Evolutionary conservation across 352 stramenopile genomes (phyloP), one percentile per base, ranked within the genome.

Genomic region (Pythium oligandrum): DNA sequence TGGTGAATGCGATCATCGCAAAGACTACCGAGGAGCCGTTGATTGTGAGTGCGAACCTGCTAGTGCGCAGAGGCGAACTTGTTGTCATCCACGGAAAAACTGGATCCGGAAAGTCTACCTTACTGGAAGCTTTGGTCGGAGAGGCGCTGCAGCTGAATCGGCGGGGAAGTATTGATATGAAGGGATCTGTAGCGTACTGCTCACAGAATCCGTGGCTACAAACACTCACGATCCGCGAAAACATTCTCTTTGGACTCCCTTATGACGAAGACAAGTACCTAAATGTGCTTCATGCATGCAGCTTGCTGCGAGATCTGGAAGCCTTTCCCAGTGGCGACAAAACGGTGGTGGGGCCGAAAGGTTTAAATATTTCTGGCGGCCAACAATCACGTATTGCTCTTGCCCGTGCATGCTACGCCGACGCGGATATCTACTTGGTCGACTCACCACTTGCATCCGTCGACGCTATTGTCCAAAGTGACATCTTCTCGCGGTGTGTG

Each of bases 311-410:
- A 40, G 92, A 98, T 63, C 61, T 98, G 31, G 64, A 63, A 9
- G 53, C 88, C 12, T 63, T 98, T 11, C 75, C 84, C 1, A 63
- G 12, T 38, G 89, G 90, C 10, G 92, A 98, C 67, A 48, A 70
- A 53, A 97, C 88, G 4, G 82, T 97, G 61, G 97, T 98, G 48
- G 93, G 91, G 6, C 90, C 97, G 64, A 94, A 93, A 48, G 94
- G 94, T 2, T 78, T 98, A 7, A 98, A 93, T 49, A 65, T 98
- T 2, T 93, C 65, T 2, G 91, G 93, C 11, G 93, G 93, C 5
- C 91, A 98, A 64, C 95, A 96, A 63, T 70, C 73, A 17, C 60
- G 78, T 10, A 64, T 88, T 8, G 66, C 58, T 17, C 48, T 88
- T 0, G 78, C 78, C n/a, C 68, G 78, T 10, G 66, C 74, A 17